Evolutionary conservation across 208 protist species (phyloP), one percentile per base, ranked within the genome.

Genomic region (Acanthamoeba lenticulata): DNA sequence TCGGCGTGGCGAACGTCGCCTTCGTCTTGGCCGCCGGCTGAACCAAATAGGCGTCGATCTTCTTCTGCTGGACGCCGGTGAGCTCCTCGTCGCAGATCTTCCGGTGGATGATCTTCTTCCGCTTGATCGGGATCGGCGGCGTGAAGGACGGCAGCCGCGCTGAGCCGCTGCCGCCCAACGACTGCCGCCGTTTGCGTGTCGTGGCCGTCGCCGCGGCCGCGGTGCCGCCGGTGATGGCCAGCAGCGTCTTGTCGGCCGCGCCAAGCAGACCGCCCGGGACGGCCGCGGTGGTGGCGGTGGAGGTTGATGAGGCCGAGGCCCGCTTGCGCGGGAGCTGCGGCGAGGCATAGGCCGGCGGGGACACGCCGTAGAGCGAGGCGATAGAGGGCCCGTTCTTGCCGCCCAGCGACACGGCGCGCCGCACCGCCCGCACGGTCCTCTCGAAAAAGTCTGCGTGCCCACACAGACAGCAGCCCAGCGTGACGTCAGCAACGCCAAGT

Each of bases 41-140:
- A 0, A 44, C 38, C 11, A 79, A 45, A 42, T 86, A 86, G 45
- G 42, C 57, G 29, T 86, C 77, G 29, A 86, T 86, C 34, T 38
- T 86, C 77, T 38, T n/a, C 45, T 86, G 77, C 34, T n/a, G n/a
- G n/a, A n/a, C n/a, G n/a, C 49, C 42, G 7, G 77, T 86, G 29
- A 86, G 44, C 77, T 57, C 77, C 77, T 86, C 77, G 77, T 86
- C 77, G 77, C 77, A 86, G 38, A 86, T 86, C 77, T 86, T 86
- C 7, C 44, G 21, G 77, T 86, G n/a, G 77, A 86, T 86, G 44
- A 86, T 57, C 27, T 42, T 38, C 42, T 57, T 47, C n/a, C 77
- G 77, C 77, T 86, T 86, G 77, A 86, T 27, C 29, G 77, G 77
- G 21, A 86, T 86, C 29, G 77, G 77, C 6, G 77, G 77, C 6